These are phyloP conservation scores for Herpetospermum pedunculosum DNA, from an alignment of 306 rosid species.

Conservation along the genomic window DNA sequence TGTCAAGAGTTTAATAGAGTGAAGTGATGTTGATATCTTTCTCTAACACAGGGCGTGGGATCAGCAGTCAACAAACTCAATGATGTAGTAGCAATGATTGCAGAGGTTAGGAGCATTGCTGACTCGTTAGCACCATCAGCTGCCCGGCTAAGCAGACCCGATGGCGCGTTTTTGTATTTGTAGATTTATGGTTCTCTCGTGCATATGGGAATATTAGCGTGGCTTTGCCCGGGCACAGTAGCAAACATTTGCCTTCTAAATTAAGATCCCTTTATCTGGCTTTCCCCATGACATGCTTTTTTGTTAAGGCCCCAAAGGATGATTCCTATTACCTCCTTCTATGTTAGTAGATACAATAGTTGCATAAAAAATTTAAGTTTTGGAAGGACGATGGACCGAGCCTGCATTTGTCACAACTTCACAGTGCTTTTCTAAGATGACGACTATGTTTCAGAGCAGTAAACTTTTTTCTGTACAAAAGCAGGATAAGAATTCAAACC, in stretches of 20 bases:
- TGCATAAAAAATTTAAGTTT: background rate
- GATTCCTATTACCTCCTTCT: background rate
- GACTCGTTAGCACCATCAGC: conserved; percentile 36
- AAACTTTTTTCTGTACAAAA: background rate
- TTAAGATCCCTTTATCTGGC: background rate
- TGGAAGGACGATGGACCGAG: background rate
- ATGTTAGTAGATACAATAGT: background rate
- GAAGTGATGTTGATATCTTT: background rate
- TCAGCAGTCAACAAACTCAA: conserved; percentile 86
- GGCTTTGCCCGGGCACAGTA: background rate
- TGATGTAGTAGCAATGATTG: conserved; percentile 79
- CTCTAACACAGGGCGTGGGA: conserved; percentile 63
- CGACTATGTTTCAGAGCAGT: background rate
- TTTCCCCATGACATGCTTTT: background rate
- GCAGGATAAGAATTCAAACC: background rate
- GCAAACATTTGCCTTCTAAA: background rate
- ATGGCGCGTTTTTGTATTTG: background rate
- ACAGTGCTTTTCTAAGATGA: background rate
- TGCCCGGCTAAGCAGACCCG: conserved; percentile 12
- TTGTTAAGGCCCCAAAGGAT: background rate
- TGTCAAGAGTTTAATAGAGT: background rate
- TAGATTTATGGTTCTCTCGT: background rate
- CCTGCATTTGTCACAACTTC: background rate
- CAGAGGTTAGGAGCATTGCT: conserved; percentile 73
- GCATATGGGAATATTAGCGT: background rate